phyloP scores from a whole-genome alignment of 2,329 filamentous ascomycete species.

The Cladorrhinum sp. region DNA sequence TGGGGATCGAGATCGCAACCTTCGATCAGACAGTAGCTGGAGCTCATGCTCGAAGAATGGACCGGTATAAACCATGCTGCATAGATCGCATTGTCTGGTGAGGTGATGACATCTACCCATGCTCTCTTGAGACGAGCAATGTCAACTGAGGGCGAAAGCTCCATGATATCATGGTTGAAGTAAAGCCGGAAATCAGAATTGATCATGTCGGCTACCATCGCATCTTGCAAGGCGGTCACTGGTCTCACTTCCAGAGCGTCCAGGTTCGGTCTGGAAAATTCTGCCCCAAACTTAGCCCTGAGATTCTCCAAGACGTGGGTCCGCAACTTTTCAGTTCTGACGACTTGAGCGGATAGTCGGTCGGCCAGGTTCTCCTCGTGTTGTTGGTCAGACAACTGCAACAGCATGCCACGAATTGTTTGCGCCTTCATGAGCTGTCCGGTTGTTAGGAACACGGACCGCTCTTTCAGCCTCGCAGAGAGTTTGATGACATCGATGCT shows the following conservation, averaged over 20 bases:
- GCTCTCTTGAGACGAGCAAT: slow-evolving; percentile 54
- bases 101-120: slow-evolving; percentile 51
- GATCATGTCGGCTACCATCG: slow-evolving; percentile 79
- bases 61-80: slow-evolving; percentile 58
- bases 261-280: neutral
- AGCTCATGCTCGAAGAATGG: slow-evolving; percentile 54
- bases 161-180: slow-evolving; percentile 79
- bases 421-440: slow-evolving; percentile 72
- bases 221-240: slow-evolving; percentile 79
- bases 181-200: slow-evolving; percentile 71
- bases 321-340: neutral
- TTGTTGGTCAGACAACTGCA: slow-evolving; percentile 19
- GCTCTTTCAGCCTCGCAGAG: slow-evolving; percentile 64
- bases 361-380: neutral
- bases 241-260: slow-evolving; percentile 41
- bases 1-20: slow-evolving; percentile 22
- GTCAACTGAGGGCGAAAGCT: slow-evolving; percentile 55
- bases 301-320: neutral
- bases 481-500: slow-evolving; percentile 90
- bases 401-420: slow-evolving; percentile 61
- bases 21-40: slow-evolving; percentile 50
- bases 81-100: neutral
- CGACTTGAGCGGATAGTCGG: neutral
- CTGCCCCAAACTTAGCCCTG: neutral
- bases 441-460: slow-evolving; percentile 61